Evolutionary conservation across 2,329 filamentous ascomycete species (phyloP), one percentile per base, ranked within the genome.

Genomic region (Rhynchosporium secalis): DNA sequence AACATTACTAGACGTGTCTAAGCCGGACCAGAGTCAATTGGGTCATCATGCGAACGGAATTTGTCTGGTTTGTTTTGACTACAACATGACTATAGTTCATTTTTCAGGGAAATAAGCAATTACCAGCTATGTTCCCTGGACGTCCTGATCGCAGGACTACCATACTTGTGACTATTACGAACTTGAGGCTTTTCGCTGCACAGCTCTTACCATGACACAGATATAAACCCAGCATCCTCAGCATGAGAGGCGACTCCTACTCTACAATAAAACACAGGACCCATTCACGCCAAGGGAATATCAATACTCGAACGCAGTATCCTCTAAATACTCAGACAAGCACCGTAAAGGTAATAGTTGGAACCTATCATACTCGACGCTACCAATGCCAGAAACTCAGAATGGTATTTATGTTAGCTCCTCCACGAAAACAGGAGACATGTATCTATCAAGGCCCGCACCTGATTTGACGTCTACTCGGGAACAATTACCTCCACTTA

Each of bases 401-500:
- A 62, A 62, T 56, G 56, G 61, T 60, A 33, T 55, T 33, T 68
- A 58, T 58, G 65, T 62, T 55, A 40, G 60, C 59, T 58, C 60
- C 6, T 61, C 61, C 56, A 46, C 57, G n/a, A 67, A 65, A 61
- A 55, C 48, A 48, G 67, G 56, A 62, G 65, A 71, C 4, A 68
- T 71, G 65, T 70, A 71, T 65, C 65, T 65, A 48, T 62, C 57
- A 49, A 64, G 58, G 8, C 66, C 65, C 57, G 65, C 71, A 40
- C 49, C 55, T 6, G 40, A 49, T 43, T 62, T 66, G 29, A 69
- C 69, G 12, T 46, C 64, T 38, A 57, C 65, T 31, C 66, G 72
- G 66, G 72, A 75, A 65, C 68, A 69, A 31, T 65, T 75, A 4
- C 73, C 73, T 48, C 68, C 73, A 13, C 57, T 75, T 49, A 75